phyloP scores from a whole-genome alignment of 768 basidiomycete genomes.

The Boletus sensibilis region DNA sequence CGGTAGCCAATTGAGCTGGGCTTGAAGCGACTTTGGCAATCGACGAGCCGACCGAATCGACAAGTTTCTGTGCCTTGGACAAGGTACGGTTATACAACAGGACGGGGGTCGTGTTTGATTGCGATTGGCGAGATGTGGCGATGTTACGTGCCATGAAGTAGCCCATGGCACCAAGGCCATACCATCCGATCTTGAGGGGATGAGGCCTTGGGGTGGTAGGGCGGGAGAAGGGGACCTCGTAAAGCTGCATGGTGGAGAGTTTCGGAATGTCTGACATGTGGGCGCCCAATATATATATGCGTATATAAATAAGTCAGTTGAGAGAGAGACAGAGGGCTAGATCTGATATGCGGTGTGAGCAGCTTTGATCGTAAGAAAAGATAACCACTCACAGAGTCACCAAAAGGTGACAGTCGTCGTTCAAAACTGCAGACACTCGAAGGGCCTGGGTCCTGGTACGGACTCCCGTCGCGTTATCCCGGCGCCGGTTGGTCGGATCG shows the following conservation, averaged over 20 bases:
- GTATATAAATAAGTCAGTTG: not conserved
- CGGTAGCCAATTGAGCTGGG: slow-evolving; percentile 55
- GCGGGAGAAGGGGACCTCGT: slow-evolving; percentile 52
- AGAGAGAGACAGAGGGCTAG: not conserved
- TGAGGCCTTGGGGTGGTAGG: slow-evolving; percentile 49
- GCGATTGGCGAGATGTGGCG: slow-evolving; percentile 48
- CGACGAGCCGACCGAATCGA: slow-evolving; percentile 52
- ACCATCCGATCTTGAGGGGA: slow-evolving; percentile 43
- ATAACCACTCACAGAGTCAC: not conserved
- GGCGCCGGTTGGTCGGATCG: not conserved
- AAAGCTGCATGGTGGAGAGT: slow-evolving; percentile 11
- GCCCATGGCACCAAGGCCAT: slow-evolving; percentile 66
- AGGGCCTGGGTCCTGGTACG: not conserved
- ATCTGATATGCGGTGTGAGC: not conserved
- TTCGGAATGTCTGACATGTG: slow-evolving; percentile 5
- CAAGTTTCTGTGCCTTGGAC: slow-evolving; percentile 57
- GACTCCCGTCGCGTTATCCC: not conserved
- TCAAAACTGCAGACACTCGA: not conserved
- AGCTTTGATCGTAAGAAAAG: not conserved
- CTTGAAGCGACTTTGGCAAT: slow-evolving; percentile 55
- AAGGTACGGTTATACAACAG: slow-evolving; percentile 75
- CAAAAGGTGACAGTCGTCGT: not conserved
- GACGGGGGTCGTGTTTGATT: slow-evolving; percentile 48
- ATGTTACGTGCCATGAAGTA: slow-evolving; percentile 78
- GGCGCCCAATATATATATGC: slow-evolving; percentile 1